phyloP scores from a whole-genome alignment of 805 yeast species.

The Sungouiella blattae region DNA sequence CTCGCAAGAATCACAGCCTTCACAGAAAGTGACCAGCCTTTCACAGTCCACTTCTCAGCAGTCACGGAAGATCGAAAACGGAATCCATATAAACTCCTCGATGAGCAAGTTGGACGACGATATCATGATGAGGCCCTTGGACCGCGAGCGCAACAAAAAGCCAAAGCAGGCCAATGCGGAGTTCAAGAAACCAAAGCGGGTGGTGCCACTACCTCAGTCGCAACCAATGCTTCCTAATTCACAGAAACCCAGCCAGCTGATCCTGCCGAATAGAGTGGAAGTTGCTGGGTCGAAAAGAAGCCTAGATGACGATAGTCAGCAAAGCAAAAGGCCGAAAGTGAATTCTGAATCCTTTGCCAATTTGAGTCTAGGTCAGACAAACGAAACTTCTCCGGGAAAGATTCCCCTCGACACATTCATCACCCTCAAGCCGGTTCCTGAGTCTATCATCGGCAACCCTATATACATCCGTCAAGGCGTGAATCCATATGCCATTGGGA shows the following conservation, averaged over 20 bases:
- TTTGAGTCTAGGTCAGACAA: neutral
- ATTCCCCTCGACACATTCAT: constrained; percentile 61
- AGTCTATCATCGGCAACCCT: constrained; percentile 44
- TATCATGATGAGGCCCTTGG: constrained; percentile 41
- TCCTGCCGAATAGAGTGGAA: neutral
- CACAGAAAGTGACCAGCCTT: constrained; percentile 48
- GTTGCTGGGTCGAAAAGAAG: neutral
- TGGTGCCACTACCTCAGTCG: constrained; percentile 41
- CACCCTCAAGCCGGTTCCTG: constrained; percentile 49
- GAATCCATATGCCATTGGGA: constrained; percentile 68
- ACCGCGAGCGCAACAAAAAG: constrained; percentile 22
- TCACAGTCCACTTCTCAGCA: constrained; percentile 74
- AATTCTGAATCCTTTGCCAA: constrained; percentile 1
- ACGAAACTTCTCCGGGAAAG: neutral
- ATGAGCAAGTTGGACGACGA: constrained; percentile 41
- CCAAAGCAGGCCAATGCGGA: constrained; percentile 23
- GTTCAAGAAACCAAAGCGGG: constrained; percentile 42
- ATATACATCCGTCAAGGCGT: constrained; percentile 65
- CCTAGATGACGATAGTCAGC: neutral
- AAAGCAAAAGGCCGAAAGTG: neutral
- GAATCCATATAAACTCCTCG: constrained; percentile 31
- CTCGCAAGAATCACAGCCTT: constrained; percentile 20
- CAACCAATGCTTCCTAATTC: constrained; percentile 19
- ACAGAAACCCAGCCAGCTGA: neutral
- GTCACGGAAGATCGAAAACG: constrained; percentile 40